Evolutionary conservation across 306 rosid species (phyloP).

Genomic region (Acacia confusa): DNA sequence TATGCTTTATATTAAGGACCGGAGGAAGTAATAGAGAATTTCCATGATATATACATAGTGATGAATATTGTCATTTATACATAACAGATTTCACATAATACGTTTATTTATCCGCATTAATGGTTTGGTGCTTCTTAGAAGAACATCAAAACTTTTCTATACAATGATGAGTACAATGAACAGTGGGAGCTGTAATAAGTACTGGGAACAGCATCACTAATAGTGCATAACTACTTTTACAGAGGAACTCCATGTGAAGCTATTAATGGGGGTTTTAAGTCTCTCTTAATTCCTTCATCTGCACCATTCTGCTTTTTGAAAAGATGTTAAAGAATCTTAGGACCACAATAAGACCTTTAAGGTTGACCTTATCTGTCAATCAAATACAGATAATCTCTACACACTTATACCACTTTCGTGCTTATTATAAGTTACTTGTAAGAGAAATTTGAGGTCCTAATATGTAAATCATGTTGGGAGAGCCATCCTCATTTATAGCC

Average conservation of each 20-base stretch:
- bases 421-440: too few species aligned
- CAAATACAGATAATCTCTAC: background rate
- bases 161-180: background rate
- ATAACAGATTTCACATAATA: background rate
- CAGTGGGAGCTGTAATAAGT: background rate
- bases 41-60: too few species aligned
- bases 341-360: background rate
- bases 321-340: background rate
- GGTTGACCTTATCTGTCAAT: background rate
- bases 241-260: constrained; percentile 5
- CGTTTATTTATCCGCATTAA: background rate
- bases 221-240: constrained; percentile 12
- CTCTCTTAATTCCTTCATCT: constrained; percentile 5
- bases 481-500: background rate
- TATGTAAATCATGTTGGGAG: background rate
- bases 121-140: background rate
- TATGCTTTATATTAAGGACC: too few species aligned
- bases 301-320: background rate
- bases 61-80: background rate
- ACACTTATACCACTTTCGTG: background rate
- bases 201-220: background rate
- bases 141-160: background rate
- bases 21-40: too few species aligned
- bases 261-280: background rate
- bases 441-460: too few species aligned